Conservation (phyloP, 495 filamentous ascomycete species). For the Venustampulla echinocandica region DNA sequence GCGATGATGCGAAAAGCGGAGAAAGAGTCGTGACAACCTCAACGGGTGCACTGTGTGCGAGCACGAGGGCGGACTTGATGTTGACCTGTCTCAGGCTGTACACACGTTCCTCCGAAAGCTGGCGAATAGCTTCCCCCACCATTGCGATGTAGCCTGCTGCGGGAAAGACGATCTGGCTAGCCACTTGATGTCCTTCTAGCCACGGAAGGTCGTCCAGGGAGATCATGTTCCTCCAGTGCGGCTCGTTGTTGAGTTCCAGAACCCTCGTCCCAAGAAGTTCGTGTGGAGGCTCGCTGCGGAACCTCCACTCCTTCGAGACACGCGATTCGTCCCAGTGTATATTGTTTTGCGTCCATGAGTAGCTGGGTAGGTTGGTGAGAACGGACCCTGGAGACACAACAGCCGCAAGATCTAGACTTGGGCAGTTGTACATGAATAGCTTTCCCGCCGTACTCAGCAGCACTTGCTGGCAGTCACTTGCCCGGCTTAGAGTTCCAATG, state of each 20-base stretch:
- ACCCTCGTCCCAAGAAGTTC: constrained; percentile 46
- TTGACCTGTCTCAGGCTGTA: not conserved
- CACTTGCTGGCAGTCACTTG: constrained; percentile 34
- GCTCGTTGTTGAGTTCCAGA: constrained; percentile 38
- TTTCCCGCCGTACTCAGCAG: constrained; percentile 36
- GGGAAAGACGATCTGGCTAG: constrained; percentile 37
- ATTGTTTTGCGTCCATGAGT: constrained; percentile 42
- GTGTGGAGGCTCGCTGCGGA: constrained; percentile 33
- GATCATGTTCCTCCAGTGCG: constrained; percentile 34
- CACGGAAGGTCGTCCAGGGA: constrained; percentile 35
- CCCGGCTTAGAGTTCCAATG: constrained; percentile 33
- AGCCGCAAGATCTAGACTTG: constrained; percentile 33
- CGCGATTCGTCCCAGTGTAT: constrained; percentile 46
- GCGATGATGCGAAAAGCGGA: constrained; percentile 26
- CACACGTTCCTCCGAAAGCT: constrained; percentile 18
- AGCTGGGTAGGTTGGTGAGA: constrained; percentile 36
- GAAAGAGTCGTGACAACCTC: constrained; percentile 34
- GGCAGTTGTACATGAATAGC: constrained; percentile 35
- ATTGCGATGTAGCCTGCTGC: constrained; percentile 39
- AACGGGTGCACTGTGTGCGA: constrained; percentile 15
- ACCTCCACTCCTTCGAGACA: constrained; percentile 41
- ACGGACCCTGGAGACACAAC: constrained; percentile 21
- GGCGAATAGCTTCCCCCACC: constrained; percentile 36
- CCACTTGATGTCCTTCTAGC: constrained; percentile 38
- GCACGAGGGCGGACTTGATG: constrained; percentile 14